Evolutionary conservation across 148 eudicot species (phyloP), one percentile per base, ranked within the genome.

Genomic region (Cornus florida): DNA sequence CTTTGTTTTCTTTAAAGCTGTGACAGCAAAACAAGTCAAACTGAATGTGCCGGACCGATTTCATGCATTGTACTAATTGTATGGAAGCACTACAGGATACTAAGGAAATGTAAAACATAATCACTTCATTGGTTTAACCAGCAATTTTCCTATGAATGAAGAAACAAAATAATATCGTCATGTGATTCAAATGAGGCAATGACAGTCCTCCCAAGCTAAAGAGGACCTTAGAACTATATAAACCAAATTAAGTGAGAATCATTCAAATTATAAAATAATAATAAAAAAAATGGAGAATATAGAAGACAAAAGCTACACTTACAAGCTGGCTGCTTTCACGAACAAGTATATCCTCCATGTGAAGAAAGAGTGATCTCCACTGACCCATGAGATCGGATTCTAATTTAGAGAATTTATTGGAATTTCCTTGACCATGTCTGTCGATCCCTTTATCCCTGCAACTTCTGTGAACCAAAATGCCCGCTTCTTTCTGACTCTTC

Each of bases 331-430:
- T 90, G 83, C 86, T 83, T 87, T 95, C 98, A 59, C 76, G 80
- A 57, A 41, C 89, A 78, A 86, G 78, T 67, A 83, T 73, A 50
- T 72, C 81, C 75, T 88, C 92, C 94, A 92, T 89, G 50, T 82
- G 89, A 67, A 78, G 84, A 84, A 95, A 93, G 68, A 93, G 92
- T 5, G 94, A 91, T 75, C 84, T 90, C 97, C 98, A 95, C 69
- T 87, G 92, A 74, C 74, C 78, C 83, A 74, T 84, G 79, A 95
- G 92, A 84, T 88, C 86, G 68, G 83, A 79, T 76, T 92, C 93
- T 28, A 86, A 57, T 24, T 64, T 76, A 19, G 88, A 39, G 67
- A 28, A 75, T 39, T 62, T 77, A 35, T 41, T 73, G 33, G 74
- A 70, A 57, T 75, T 86, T 76, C 70, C 90, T 82, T 72, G 86